Evolutionary conservation across 495 filamentous ascomycete species (phyloP), one percentile per base, ranked within the genome.

Genomic region (Penicillium mononematosum): DNA sequence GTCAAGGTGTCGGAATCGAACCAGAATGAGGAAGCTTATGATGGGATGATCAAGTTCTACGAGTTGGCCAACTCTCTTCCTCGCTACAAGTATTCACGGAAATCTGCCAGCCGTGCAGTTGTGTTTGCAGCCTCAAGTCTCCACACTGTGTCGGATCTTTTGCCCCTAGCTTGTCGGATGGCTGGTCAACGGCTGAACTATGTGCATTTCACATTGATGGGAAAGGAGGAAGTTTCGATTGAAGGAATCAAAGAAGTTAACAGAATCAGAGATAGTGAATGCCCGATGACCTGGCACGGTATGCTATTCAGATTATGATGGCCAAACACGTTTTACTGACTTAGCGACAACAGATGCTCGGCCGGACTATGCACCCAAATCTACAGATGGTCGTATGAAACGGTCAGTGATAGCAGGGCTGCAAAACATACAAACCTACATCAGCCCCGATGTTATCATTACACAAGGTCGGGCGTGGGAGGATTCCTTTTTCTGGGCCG

Each of bases 111-210:
- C 31, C 74, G 70, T 55, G 72, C 74, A 39, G 72, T 82, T 11
- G 45, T 84, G 16, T 84, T 84, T 58, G 79, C 77, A 8, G 81
- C 71, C 9, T 73, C 81, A 8, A 79, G 67, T 53, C 66, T 84
- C 31, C 75, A 67, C 47, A 78, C 78, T 38, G 68, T 79, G 20
- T 78, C 82, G 2, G 79, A 77, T 49, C 58, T 83, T 14, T 60
- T 83, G 45, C 80, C 81, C 6, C 69, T 83, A 6, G 82, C 82
- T 16, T 84, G 82, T 66, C 71, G 75, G 32, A 83, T 83, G 81
- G 75, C 74, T 19, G 56, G 57, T 42, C 64, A 71, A 58, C 66
- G 71, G 14, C 44, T 69, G 47, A 82, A 79, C 58, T 62, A 72
- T 48, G 80, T 84, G 16, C 82, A 84, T 64, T 78, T 84, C 56